Evolutionary conservation across 2,329 filamentous ascomycete genomes (phyloP).

Genomic region (Colletotrichum godetiae): DNA sequence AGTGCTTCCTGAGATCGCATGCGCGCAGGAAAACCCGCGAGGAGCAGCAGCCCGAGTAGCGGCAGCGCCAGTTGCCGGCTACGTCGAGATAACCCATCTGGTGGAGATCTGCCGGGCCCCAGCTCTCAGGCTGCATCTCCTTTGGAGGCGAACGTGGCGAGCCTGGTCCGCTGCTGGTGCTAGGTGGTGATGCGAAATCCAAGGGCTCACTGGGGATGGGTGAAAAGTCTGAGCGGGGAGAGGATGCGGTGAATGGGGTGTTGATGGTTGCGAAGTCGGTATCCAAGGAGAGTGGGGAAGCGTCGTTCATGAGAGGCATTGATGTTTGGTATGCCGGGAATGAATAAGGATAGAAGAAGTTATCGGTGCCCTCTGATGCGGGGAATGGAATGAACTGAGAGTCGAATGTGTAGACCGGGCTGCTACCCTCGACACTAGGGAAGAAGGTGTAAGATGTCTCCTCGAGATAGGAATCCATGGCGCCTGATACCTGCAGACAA

Average conservation of each 20-base stretch:
- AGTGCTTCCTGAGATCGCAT: constrained; percentile 27
- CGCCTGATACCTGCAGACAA: constrained; percentile 5
- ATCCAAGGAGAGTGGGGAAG: background rate
- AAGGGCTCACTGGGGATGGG: constrained; percentile 5
- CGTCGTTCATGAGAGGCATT: constrained; percentile 4
- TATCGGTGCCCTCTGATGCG: background rate
- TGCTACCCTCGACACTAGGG: background rate
- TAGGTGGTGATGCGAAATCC: background rate
- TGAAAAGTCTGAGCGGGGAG: constrained; percentile 10
- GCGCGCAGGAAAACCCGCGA: constrained; percentile 27
- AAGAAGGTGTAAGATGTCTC: constrained; percentile 19
- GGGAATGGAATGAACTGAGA: constrained; percentile 22
- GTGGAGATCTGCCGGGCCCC: constrained; percentile 14
- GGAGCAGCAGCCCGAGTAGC: constrained; percentile 22
- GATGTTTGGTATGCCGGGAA: background rate
- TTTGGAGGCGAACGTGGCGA: constrained; percentile 6
- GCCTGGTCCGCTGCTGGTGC: constrained; percentile 9
- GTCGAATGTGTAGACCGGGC: constrained; percentile 11
- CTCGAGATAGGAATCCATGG: constrained; percentile 24
- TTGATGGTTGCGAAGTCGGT: background rate
- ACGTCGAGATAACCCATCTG: constrained; percentile 30
- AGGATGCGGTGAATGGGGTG: background rate
- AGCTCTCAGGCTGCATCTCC: constrained; percentile 4
- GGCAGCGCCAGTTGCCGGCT: constrained; percentile 29
- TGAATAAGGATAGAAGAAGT: constrained; percentile 18